Evolutionary conservation across 1,139 yeast species (phyloP).

Genomic region (Candida tunisiensis): DNA sequence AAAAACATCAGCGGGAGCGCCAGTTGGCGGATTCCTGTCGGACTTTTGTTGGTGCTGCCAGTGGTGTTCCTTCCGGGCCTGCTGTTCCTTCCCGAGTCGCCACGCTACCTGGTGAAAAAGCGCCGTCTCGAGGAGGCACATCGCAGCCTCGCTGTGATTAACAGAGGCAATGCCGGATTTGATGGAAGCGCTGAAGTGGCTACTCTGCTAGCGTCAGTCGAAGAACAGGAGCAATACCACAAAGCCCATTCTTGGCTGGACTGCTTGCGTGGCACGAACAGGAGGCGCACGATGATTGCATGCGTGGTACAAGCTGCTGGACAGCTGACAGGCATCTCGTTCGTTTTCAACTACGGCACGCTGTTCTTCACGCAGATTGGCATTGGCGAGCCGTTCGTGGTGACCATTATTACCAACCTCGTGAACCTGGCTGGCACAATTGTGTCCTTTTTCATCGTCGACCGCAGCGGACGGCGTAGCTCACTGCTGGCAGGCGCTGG

Average conservation of each 20-base stretch:
- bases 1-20: too few species aligned
- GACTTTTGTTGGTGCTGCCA: constrained; percentile 29
- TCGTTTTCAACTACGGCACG: constrained; percentile 72
- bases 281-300: constrained; percentile 50
- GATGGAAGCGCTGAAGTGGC: constrained; percentile 13
- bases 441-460: constrained; percentile 48
- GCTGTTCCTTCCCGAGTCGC: constrained; percentile 62
- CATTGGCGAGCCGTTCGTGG: constrained; percentile 51
- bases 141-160: constrained; percentile 39
- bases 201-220: constrained; percentile 31
- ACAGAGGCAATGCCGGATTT: constrained; percentile 41
- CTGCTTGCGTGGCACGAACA: constrained; percentile 48
- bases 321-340: constrained; percentile 69
- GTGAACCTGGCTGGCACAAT: constrained; percentile 68
- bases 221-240: constrained; percentile 46
- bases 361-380: constrained; percentile 67
- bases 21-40: constrained; percentile 50
- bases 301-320: constrained; percentile 49
- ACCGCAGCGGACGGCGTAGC: constrained; percentile 52
- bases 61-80: constrained; percentile 31
- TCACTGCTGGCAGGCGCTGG: constrained; percentile 48
- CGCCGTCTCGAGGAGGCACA: constrained; percentile 42
- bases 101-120: constrained; percentile 46
- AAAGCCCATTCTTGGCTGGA: constrained; percentile 56
- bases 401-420: constrained; percentile 61